Evolutionary conservation across 2,329 filamentous ascomycete genomes (phyloP), one percentile per base, ranked within the genome.

Genomic region (Pestalotiopsis sp.): DNA sequence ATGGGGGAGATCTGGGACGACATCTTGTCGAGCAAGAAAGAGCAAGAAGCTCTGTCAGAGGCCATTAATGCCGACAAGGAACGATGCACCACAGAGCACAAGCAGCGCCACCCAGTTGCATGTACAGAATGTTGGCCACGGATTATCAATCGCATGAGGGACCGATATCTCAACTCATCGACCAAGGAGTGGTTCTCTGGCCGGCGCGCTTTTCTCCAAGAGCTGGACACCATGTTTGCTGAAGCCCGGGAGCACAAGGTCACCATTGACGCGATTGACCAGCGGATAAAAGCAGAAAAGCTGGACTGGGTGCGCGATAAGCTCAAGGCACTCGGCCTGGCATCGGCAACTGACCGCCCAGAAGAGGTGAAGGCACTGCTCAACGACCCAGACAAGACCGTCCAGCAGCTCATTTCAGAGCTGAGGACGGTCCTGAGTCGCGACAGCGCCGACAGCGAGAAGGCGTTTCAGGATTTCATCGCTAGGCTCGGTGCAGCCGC

Each of bases 111-210:
- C 63, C 77, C 85, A 14, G 71, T 80, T 7, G 80, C 86, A 59
- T 89, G 86, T 73, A 73, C 80, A 11, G 78, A 80, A 27, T 89
- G 86, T 75, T 87, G 84, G 77, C 76, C 76, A 23, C 80, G 83
- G 66, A 76, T 86, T 4, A 73, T 89, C 57, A 82, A 85, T 41
- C 79, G 80, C 41, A 80, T 89, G 74, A 75, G 80, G 67, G 76
- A 78, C 65, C 80, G 80, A 56, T 85, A 83, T 70, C 72, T 80
- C 17, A 75, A 78, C 56, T 74, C 76, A 6, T 72, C 76, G 13
- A 75, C 75, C 17, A 75, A 79, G 73, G 85, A 87, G 74, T 89
- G 87, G 87, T 88, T 89, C 75, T 80, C 83, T 2, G 81, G 82
- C 60, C 79, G 86, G 40, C 79, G 79, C 38, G 78, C 79, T 7